These are phyloP conservation scores for Xylaria curta DNA, from an alignment of 495 filamentous ascomycete species.

Conservation along the genomic window DNA sequence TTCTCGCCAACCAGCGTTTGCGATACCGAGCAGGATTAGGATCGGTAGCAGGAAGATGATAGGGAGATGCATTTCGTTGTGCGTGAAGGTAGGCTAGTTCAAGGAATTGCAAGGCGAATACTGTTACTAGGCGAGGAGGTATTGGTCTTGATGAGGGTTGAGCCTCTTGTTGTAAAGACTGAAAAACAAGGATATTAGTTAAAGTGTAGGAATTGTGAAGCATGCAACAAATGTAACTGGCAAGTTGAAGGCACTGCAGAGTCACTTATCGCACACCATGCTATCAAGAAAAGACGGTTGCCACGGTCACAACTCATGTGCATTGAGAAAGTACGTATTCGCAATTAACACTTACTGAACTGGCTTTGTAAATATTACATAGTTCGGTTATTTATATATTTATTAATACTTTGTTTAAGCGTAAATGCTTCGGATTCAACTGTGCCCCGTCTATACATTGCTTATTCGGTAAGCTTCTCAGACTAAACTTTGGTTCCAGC, in stretches of 20 bases:
- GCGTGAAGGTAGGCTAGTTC: background rate
- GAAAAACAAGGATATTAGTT: background rate
- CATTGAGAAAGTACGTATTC: background rate
- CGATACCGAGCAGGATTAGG: background rate
- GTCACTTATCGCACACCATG: background rate
- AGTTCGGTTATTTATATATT: background rate
- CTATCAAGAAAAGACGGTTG: background rate
- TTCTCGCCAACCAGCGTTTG: constrained; percentile 20
- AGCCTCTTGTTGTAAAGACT: background rate
- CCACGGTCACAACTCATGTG: background rate
- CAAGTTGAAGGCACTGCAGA: background rate
- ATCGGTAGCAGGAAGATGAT: background rate
- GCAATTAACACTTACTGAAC: background rate
- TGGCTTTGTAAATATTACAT: background rate
- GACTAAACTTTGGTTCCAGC: background rate
- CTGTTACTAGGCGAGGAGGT: background rate
- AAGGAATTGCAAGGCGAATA: background rate
- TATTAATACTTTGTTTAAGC: background rate
- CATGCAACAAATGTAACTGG: background rate
- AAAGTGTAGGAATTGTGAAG: background rate
- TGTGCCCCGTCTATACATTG: background rate
- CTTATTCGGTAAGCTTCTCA: background rate
- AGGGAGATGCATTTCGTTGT: background rate
- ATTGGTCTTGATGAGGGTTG: background rate
- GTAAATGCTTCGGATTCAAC: background rate